These are phyloP conservation scores for Punica granatum DNA, from an alignment of 345 rosid species.

Conservation along the genomic window DNA sequence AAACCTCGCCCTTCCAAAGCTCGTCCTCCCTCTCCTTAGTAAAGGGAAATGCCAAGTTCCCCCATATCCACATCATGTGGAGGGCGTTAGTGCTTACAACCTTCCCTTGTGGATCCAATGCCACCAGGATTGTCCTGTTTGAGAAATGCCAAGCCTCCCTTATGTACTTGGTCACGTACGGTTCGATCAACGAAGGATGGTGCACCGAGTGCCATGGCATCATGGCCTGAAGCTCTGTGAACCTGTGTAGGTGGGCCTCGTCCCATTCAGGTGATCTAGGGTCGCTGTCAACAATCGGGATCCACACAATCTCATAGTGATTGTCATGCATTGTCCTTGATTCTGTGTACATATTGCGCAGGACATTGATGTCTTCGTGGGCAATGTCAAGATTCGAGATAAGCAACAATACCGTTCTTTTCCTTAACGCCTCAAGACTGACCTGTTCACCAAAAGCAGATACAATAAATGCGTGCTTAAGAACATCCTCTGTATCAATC, in stretches of 20 bases:
- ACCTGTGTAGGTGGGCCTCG: conserved; percentile 13
- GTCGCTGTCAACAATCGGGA: conserved; percentile 27
- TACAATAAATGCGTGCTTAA: too few species aligned
- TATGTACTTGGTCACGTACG: conserved; percentile 24
- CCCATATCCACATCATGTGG: conserved; percentile 31
- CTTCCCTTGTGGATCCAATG: conserved; percentile 25
- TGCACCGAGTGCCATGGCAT: conserved; percentile 32
- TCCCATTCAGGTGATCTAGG: conserved; percentile 20
- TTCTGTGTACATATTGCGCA: conserved; percentile 21
- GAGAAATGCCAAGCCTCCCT: conserved; percentile 24
- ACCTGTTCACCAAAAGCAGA: conserved; percentile 6
- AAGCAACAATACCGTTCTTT: conserved; percentile 24
- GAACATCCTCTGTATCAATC: too few species aligned
- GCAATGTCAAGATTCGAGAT: conserved; percentile 30
- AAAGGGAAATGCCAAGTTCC: conserved; percentile 21
- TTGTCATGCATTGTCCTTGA: background rate
- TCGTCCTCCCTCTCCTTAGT: conserved; percentile 16
- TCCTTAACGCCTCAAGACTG: conserved; percentile 17
- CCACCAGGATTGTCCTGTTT: conserved; percentile 21
- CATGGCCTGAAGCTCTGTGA: conserved; percentile 11
- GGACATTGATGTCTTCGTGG: conserved; percentile 21
- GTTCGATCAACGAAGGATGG: conserved; percentile 23
- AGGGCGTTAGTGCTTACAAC: conserved; percentile 17
- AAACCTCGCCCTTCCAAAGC: conserved; percentile 24
- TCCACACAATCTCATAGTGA: conserved; percentile 36